Base-by-base conservation (phyloP, 2,329 filamentous ascomycete species). In the Xylariaceae sp. region DNA sequence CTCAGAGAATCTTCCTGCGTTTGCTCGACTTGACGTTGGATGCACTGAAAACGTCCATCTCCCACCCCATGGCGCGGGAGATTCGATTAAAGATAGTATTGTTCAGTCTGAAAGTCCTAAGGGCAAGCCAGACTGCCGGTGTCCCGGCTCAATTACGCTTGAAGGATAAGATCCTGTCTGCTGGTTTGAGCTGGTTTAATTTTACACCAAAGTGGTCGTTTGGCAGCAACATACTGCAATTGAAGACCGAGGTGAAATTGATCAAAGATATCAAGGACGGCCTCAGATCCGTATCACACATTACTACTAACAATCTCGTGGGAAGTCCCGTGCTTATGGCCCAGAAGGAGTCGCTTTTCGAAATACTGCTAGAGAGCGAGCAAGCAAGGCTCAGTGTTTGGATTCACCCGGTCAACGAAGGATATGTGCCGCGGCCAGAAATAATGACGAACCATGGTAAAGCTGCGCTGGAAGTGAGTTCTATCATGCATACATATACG, bases 161-260 rank as follows among this genome's bases (percentile, higher is more conserved):
- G 39, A 96, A 96, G 69, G 91, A 97, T 66, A 85, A 89, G 61
- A 86, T 96, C 50, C 71, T 99, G 39, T 91, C 90, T 4, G 91
- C 90, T 32, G 91, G 84, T 11, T 76, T 99, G 34, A 84, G 81
- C 58, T 99, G 95, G 95, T 99, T 99, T 71, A 83, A 79, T 40
- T 82, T 85, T 61, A 76, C 89, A 4, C 89, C 91, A 11, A 83
- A 85, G 62, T 99, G 94, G 92, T 95, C 94, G 0, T 97, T 94
- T 71, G 94, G 94, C 54, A 94, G 92, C 64, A 99, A 96, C 68
- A 82, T 89, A 47, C 74, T 99, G 12, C 94, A 99, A 68, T 77
- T 97, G 50, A 97, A 95, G 74, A 92, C 95, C 0, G 94, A 99
- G 72, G 83, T 90, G 35, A 87, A 87, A 61, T 76, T 96, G 19